Conservation (phyloP, 2,329 filamentous ascomycete genomes). For the Ophiostoma angusticollis region DNA sequence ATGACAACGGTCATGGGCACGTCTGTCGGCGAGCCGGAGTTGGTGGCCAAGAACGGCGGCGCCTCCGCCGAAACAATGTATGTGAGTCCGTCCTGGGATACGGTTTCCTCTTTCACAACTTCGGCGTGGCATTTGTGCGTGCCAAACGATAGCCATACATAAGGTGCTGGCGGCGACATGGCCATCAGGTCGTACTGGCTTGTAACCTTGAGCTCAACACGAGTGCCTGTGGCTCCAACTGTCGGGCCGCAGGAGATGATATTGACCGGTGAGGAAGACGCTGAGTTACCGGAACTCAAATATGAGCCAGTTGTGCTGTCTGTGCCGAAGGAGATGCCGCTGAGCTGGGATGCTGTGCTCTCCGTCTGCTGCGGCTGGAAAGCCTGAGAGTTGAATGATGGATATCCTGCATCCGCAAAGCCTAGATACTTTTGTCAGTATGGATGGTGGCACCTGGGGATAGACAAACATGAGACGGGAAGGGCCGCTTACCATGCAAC, state of each 20-base stretch:
- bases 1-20: constrained; percentile 44
- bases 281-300: constrained; percentile 25
- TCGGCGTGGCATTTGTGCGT: constrained; percentile 57
- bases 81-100: constrained; percentile 40
- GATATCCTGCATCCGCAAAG: constrained; percentile 35
- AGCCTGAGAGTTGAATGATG: constrained; percentile 36
- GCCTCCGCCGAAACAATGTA: constrained; percentile 62
- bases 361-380: constrained; percentile 36
- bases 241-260: constrained; percentile 58
- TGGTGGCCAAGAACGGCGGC: constrained; percentile 45
- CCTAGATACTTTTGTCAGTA: constrained; percentile 15
- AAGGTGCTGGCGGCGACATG: constrained; percentile 40
- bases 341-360: constrained; percentile 38
- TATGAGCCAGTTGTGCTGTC: constrained; percentile 55
- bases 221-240: constrained; percentile 55
- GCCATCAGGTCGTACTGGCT: constrained; percentile 58
- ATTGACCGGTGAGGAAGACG: constrained; percentile 22
- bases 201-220: constrained; percentile 60
- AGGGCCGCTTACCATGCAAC: constrained; percentile 66
- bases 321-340: constrained; percentile 43
- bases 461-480: too few relatives aligned
- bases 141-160: constrained; percentile 64
- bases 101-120: constrained; percentile 41
- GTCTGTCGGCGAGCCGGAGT: constrained; percentile 31
- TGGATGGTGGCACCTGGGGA: too few relatives aligned